phyloP scores from a whole-genome alignment of 345 rosid genomes.

The Boechera stricta region DNA sequence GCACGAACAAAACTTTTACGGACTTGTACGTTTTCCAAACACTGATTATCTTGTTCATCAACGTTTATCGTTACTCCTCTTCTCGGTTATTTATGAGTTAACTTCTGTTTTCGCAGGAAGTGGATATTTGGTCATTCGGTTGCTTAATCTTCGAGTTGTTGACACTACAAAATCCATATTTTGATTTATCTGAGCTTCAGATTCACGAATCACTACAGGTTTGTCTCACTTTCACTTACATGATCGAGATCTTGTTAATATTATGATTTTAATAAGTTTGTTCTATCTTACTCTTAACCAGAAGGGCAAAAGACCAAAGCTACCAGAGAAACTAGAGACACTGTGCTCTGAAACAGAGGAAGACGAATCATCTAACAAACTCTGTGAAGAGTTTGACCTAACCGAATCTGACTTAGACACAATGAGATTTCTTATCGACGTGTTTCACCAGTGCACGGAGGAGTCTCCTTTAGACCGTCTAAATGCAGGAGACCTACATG shows the following conservation, averaged over 20 bases:
- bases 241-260: neutral
- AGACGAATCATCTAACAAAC: conserved; percentile 41
- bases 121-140: conserved; percentile 97
- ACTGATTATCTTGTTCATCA: conserved; percentile 7
- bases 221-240: conserved; percentile 11
- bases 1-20: conserved; percentile 64
- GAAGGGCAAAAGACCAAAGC: conserved; percentile 76
- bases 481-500: conserved; percentile 62
- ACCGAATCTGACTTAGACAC: conserved; percentile 55
- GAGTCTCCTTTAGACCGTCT: conserved; percentile 74
- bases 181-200: conserved; percentile 56
- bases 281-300: conserved; percentile 43
- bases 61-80: neutral
- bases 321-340: conserved; percentile 64
- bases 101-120: conserved; percentile 65
- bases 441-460: conserved; percentile 72
- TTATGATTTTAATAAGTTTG: conserved; percentile 11
- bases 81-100: conserved; percentile 26
- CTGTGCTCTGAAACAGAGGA: conserved; percentile 47
- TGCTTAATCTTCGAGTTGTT: conserved; percentile 83
- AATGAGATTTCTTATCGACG: conserved; percentile 67
- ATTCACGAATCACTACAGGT: conserved; percentile 86
- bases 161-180: conserved; percentile 83
- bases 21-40: conserved; percentile 62
- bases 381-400: conserved; percentile 45